Conservation (phyloP, 345 rosid species). For the Linum trigynum region DNA sequence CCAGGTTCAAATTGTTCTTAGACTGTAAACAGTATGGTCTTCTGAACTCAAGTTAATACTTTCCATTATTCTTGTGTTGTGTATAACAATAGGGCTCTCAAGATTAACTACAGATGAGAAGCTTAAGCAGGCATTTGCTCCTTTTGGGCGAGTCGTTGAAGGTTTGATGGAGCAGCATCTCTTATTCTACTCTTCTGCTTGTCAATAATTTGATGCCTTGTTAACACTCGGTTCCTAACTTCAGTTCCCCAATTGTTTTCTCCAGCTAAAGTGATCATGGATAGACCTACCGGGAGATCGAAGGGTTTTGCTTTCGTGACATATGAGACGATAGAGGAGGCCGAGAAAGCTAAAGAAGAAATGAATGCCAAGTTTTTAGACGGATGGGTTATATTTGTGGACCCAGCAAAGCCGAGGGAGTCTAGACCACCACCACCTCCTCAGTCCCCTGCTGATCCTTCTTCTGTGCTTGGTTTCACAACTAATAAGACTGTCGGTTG, state of each 20-base stretch:
- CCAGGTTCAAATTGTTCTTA: background rate
- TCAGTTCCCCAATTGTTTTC: background rate
- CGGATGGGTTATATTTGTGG: slow-evolving; percentile 94
- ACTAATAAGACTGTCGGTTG: slow-evolving; percentile 73
- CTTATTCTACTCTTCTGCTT: background rate
- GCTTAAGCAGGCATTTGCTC: slow-evolving; percentile 62
- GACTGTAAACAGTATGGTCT: background rate
- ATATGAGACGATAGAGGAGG: slow-evolving; percentile 61
- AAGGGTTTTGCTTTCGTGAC: slow-evolving; percentile 81
- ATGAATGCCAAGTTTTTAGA: slow-evolving; percentile 87
- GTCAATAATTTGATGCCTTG: background rate
- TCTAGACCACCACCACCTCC: slow-evolving; percentile 35
- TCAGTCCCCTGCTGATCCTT: slow-evolving; percentile 13
- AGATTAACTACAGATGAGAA: slow-evolving; percentile 68
- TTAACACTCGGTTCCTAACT: background rate
- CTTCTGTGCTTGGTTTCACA: slow-evolving; percentile 52
- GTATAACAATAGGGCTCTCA: slow-evolving; percentile 42
- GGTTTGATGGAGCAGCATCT: slow-evolving; percentile 23
- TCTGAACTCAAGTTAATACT: background rate
- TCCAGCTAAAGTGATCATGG: slow-evolving; percentile 60
- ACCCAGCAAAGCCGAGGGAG: slow-evolving; percentile 79
- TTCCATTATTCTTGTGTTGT: background rate
- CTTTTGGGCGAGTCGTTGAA: slow-evolving; percentile 66
- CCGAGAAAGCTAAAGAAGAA: slow-evolving; percentile 73
- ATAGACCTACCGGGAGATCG: slow-evolving; percentile 61